Base-by-base conservation (phyloP, 768 basidiomycete species). In the Russula sp. region DNA sequence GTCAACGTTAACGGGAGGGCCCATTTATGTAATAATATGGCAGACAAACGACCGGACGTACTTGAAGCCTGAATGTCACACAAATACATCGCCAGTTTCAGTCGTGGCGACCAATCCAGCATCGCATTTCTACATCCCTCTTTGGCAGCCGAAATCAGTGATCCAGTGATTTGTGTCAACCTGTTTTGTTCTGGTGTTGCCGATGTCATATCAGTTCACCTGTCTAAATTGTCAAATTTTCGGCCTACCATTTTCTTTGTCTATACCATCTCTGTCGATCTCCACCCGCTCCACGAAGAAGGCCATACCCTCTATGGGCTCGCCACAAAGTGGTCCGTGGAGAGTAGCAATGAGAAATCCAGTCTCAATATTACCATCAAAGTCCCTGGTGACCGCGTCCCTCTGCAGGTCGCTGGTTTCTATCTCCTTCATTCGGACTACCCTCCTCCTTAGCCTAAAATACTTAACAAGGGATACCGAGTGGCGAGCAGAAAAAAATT, bases 61-160 rank as follows among this genome's bases (percentile, higher is more conserved):
- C 95, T 92, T 16, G 96, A 94, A 1, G 95, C 92, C 75, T 98
- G 97, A 57, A 99, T 98, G 70, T 98, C 95, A 73, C 96, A 99
- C 13, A 89, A 87, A 73, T 99, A 99, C 93, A 98, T 98, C 0
- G 97, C 97, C 67, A 99, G 77, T 85, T 95, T 91, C 67, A 99
- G 80, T 60, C 97, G 80, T 14, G 97, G 97, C 2, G 95, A 98
- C 97, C 97, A 99, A 73, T 98, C 97, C 48, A 98, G 76, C 59
- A 99, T 72, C 0, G 90, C 94, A 66, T 85, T 88, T 61, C 90
- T 83, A 71, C 94, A 98, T 0, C 92, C 87, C 67, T 99, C 97
- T 72, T 87, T 83, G 43, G 92, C 85, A 3, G 86, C 82, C 4
- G 97, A 90, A 65, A 96, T 93, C 50, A 97, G 77, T 2, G 94